Evolutionary conservation across 805 yeast species (phyloP).

Genomic region (Candida coquimbonensis): DNA sequence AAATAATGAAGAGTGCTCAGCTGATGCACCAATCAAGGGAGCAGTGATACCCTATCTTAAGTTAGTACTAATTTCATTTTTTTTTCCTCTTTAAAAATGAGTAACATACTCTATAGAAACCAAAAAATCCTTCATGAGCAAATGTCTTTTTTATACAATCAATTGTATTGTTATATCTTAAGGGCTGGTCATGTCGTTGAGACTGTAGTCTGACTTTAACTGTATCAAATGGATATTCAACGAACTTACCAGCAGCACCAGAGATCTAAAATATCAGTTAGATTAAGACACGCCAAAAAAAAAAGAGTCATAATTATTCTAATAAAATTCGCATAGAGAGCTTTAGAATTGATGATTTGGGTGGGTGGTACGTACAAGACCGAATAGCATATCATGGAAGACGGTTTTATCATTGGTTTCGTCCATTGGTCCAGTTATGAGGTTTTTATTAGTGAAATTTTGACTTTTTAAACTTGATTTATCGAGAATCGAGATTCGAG

Average conservation of each 20-base stretch:
- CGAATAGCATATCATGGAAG: constrained; percentile 5
- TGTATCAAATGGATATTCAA: constrained; percentile 92
- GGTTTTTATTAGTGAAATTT: too few species aligned
- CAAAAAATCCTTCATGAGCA: constrained; percentile 62
- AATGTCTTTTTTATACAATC: constrained; percentile 62
- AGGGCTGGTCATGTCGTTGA: constrained; percentile 48
- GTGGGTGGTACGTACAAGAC: neutral
- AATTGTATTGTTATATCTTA: constrained; percentile 48
- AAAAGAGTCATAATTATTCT: too few species aligned
- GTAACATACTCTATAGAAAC: constrained; percentile 54
- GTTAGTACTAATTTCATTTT: neutral
- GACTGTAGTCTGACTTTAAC: constrained; percentile 81
- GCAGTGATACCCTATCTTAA: constrained; percentile 53
- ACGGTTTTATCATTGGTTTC: neutral
- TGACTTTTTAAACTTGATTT: too few species aligned
- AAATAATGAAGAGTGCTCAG: constrained; percentile 79
- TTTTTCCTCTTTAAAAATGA: neutral
- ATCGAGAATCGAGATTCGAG: too few species aligned
- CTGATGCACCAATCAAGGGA: constrained; percentile 85
- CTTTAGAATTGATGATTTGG: neutral
- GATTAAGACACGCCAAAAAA: too few species aligned
- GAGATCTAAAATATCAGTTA: constrained; percentile 31
- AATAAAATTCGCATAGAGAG: too few species aligned
- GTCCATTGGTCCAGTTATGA: neutral
- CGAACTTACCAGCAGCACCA: constrained; percentile 76